Evolutionary conservation across 2,329 filamentous ascomycete genomes (phyloP).

Genomic region (Xylaria sp.): DNA sequence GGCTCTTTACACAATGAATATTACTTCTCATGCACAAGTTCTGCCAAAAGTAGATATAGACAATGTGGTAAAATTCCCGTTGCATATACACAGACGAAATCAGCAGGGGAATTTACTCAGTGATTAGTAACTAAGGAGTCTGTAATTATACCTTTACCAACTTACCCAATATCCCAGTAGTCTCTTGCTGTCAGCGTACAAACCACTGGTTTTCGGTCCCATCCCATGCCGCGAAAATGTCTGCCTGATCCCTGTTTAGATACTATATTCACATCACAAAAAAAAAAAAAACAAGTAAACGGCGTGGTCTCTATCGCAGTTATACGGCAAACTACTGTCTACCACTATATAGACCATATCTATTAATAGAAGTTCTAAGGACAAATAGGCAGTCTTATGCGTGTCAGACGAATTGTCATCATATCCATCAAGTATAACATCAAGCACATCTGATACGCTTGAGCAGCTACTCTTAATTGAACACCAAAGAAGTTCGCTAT

Average conservation of each 20-base stretch:
- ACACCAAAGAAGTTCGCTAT: neutral
- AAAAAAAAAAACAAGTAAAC: neutral
- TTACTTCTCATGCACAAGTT: too few relatives aligned
- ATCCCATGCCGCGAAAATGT: neutral
- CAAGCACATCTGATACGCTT: neutral
- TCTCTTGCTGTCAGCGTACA: neutral
- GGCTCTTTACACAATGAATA: too few relatives aligned
- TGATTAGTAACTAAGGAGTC: neutral
- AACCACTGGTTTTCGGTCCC: neutral
- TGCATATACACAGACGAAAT: too few relatives aligned
- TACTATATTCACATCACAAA: neutral
- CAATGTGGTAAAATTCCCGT: too few relatives aligned
- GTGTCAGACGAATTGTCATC: neutral
- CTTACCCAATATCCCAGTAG: neutral
- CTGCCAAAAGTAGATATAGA: too few relatives aligned
- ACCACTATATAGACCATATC: neutral
- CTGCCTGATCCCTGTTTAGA: neutral
- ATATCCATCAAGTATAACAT: neutral
- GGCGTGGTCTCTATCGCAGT: neutral
- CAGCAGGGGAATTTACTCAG: too few relatives aligned
- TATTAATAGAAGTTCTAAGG: neutral
- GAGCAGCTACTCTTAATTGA: neutral
- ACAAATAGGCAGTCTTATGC: neutral
- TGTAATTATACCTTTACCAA: too few relatives aligned
- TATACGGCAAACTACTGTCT: neutral